Evolutionary conservation across 2,329 filamentous ascomycete genomes (phyloP), one percentile per base, ranked within the genome.

Genomic region (Colletotrichum scovillei): DNA sequence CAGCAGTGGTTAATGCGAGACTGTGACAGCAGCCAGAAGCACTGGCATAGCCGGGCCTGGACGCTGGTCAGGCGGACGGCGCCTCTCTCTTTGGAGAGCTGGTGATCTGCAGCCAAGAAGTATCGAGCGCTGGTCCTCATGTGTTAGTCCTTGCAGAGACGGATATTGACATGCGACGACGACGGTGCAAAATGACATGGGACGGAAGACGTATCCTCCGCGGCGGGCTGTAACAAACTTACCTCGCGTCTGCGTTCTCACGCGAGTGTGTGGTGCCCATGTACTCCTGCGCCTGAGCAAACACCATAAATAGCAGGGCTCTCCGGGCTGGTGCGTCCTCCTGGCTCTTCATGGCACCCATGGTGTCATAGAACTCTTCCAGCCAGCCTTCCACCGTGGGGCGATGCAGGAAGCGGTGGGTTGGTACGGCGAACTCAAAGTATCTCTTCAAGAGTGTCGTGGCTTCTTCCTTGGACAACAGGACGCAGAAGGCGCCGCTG

Each of bases 391-490:
- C 83, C 3, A 89, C 84, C 0, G 84, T 87, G 0, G 86, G 86
- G 3, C 88, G 81, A 76, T 90, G 88, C 7, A 90, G 77, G 72
- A 89, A 90, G 0, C 88, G 83, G 75, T 90, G 88, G 0, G 88
- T 89, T 1, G 89, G 87, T 69, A 88, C 87, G 1, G 88, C 88
- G 75, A 88, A 89, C 67, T 89, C 88, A 76, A 90, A 90, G 71
- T 90, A 90, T 6, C 87, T 79, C 42, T 85, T 82, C 1, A 90
- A 80, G 22, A 90, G 55, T 1, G 75, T 76, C 55, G 79, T 75
- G 4, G 79, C 78, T 32, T 80, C 81, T 7, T 83, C 80, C 56
- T 81, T 80, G 56, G 86, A 73, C 32, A 84, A 81, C 77, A 89
- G 74, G 76, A 84, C 76, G 77, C 84, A 83, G 35, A 81, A 81